Conservation (phyloP, 2,329 filamentous ascomycete genomes). For the Diaporthe australafricana region DNA sequence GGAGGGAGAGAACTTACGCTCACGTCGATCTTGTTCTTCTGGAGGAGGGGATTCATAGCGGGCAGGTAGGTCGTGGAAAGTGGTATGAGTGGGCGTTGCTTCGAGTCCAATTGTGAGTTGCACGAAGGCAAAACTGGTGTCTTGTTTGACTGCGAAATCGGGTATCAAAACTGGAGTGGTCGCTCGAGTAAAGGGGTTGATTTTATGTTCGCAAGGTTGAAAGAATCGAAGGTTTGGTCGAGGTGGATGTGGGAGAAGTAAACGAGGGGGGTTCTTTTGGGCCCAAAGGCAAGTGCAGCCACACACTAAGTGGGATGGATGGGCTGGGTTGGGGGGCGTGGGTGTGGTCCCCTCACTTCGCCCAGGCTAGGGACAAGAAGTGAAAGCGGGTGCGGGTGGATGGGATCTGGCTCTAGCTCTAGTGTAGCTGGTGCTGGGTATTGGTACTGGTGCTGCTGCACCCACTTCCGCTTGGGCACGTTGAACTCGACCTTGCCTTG, state of each 20-base stretch:
- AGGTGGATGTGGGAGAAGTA: background rate
- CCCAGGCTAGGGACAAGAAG: constrained; percentile 10
- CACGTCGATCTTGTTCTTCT: constrained; percentile 98
- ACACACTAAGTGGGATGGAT: constrained; percentile 20
- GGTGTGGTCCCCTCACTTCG: constrained; percentile 31
- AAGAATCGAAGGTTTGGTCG: constrained; percentile 7
- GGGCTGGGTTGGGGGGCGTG: background rate
- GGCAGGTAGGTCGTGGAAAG: constrained; percentile 26
- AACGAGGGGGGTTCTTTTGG: constrained; percentile 18
- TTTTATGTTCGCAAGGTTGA: background rate
- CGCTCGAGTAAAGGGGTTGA: background rate
- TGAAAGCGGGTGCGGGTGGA: constrained; percentile 15
- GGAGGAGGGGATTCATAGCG: constrained; percentile 92
- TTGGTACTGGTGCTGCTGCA: background rate
- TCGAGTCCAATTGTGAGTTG: constrained; percentile 16
- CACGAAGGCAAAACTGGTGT: background rate
- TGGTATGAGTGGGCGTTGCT: background rate
- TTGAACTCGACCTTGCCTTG: constrained; percentile 3
- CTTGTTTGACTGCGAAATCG: background rate
- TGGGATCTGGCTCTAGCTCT: background rate
- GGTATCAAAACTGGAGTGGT: background rate
- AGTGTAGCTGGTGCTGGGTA: too few relatives aligned
- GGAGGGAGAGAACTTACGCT: constrained; percentile 72
- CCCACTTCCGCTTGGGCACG: constrained; percentile 8
- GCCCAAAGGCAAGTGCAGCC: constrained; percentile 4